phyloP scores from a whole-genome alignment of 2,329 filamentous ascomycete genomes.

The Endoconidiophora polonica region DNA sequence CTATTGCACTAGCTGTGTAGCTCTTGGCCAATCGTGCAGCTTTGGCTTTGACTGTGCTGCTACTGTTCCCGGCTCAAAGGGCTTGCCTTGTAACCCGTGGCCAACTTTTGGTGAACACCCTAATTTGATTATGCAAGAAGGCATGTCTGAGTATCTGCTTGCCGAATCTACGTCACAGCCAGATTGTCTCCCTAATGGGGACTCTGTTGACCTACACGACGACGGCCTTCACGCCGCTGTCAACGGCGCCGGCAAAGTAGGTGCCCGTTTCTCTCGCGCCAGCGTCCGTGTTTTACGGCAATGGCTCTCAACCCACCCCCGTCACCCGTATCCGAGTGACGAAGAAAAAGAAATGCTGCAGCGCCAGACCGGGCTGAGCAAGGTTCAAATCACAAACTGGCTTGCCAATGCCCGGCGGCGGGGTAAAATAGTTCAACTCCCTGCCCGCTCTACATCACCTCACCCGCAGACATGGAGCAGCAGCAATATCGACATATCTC shows the following conservation, averaged over 20 bases:
- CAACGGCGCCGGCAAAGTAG: conserved; percentile 34
- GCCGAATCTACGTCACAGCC: not conserved
- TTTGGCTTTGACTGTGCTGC: conserved; percentile 24
- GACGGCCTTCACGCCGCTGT: not conserved
- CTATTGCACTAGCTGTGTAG: conserved; percentile 46
- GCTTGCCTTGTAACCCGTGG: conserved; percentile 31
- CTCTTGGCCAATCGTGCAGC: conserved; percentile 41
- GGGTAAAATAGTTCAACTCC: conserved; percentile 47
- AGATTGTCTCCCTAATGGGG: not conserved
- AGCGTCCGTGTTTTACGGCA: conserved; percentile 67
- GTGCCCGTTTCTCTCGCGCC: conserved; percentile 62
- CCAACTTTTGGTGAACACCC: conserved; percentile 28
- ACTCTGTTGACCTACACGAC: not conserved
- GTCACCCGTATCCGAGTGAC: conserved; percentile 77
- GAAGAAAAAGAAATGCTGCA: conserved; percentile 71
- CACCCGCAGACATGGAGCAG: conserved; percentile 34
- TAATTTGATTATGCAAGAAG: conserved; percentile 17
- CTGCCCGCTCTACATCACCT: conserved; percentile 52
- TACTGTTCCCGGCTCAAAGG: conserved; percentile 17
- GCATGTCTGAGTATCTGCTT: not conserved
- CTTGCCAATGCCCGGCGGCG: conserved; percentile 75
- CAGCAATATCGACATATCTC: conserved; percentile 52
- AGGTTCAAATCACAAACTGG: conserved; percentile 81
- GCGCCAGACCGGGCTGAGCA: conserved; percentile 61
- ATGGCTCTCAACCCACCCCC: conserved; percentile 65